A percentile compares a stretch with the other conserved stretches of the same genome.
Evolutionary conservation across 371 early-diverging fungal species (phyloP).

Genomic region (Mucor sp.): DNA sequence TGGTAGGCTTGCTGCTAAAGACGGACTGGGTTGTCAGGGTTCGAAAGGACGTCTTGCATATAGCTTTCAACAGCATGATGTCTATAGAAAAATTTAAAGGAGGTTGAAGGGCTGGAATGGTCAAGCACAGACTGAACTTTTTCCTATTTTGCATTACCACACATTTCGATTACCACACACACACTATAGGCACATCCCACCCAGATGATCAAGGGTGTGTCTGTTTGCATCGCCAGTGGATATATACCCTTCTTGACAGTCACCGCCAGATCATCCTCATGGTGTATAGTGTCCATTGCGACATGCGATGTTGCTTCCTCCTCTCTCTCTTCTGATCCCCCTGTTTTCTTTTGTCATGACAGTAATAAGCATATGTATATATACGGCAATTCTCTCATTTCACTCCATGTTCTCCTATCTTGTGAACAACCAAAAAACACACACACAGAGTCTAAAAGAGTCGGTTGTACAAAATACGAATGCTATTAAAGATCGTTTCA

Average conservation of each 20-base stretch:
- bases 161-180: neutral
- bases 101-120: neutral
- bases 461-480: neutral
- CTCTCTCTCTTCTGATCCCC: neutral
- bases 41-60: slow-evolving; percentile 11
- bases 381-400: too few relatives aligned
- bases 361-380: neutral
- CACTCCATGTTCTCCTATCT: neutral
- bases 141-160: neutral
- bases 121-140: neutral
- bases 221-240: neutral
- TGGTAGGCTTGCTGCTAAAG: neutral
- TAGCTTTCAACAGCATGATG: slow-evolving; percentile 1
- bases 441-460: neutral
- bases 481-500: slow-evolving; percentile 1
- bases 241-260: slow-evolving; percentile 3
- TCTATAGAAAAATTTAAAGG: neutral
- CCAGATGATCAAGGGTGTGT: neutral
- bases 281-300: too few relatives aligned
- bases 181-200: neutral
- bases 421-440: neutral
- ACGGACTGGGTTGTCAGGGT: slow-evolving; percentile 10
- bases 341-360: neutral
- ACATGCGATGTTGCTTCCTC: too few relatives aligned
- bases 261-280: neutral